Conservation (phyloP, 129 eudicot genomes). For the Pittosporum tobira region DNA sequence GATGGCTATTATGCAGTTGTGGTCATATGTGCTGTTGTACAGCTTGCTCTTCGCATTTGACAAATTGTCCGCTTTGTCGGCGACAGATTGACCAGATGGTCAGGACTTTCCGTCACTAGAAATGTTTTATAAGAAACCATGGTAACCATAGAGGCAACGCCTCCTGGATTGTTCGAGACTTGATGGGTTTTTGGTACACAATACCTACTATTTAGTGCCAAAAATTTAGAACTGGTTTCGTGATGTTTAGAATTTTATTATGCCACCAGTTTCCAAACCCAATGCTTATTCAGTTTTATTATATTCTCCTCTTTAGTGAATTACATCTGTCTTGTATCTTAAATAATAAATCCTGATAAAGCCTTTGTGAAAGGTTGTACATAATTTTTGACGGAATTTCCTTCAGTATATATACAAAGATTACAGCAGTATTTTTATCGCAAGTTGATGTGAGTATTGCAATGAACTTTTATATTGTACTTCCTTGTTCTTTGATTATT, state of each 20-base stretch:
- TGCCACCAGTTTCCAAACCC: background rate
- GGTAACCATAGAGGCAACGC: background rate
- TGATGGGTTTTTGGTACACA: background rate
- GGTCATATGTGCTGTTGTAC: constrained; percentile 98
- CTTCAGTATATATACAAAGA: background rate
- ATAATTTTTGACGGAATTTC: background rate
- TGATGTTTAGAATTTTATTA: background rate
- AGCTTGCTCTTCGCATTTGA: constrained; percentile 65
- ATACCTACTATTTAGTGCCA: background rate
- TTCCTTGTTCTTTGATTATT: too few relatives aligned
- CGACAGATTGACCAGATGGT: constrained; percentile 69
- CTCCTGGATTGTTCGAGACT: background rate
- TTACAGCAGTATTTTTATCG: background rate
- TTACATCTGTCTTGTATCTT: background rate
- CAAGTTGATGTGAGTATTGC: background rate
- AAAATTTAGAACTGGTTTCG: constrained; percentile 3
- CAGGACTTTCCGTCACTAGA: constrained; percentile 60
- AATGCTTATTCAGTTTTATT: too few relatives aligned
- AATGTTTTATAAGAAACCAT: background rate
- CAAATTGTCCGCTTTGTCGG: constrained; percentile 83
- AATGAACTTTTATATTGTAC: background rate
- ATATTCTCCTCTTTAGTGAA: background rate
- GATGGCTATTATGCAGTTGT: constrained; percentile 54
- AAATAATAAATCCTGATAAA: background rate
- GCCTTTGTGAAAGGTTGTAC: background rate